Conservation (phyloP, 257 asterid genomes). For the Lycium barbarum region DNA sequence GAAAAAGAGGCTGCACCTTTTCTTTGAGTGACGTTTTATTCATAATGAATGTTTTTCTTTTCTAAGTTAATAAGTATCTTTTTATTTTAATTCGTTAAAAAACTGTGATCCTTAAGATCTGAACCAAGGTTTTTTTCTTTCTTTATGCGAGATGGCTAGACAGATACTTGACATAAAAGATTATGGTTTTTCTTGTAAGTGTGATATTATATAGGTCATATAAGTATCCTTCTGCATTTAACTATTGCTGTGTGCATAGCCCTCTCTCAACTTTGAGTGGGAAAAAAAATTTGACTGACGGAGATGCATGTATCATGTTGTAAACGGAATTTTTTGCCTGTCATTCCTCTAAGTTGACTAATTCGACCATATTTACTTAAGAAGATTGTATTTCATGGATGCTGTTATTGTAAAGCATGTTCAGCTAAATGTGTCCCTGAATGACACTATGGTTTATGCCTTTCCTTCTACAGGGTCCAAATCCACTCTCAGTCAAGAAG, state of each 20-base stretch:
- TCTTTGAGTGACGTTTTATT: neutral
- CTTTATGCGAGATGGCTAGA: neutral
- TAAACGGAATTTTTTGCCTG: neutral
- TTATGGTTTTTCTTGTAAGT: neutral
- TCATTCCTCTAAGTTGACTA: neutral
- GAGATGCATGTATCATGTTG: neutral
- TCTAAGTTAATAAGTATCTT: neutral
- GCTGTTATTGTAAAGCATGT: neutral
- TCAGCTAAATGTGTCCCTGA: neutral
- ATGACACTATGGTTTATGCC: slow-evolving; percentile 26
- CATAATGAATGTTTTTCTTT: neutral
- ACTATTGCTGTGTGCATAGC: neutral
- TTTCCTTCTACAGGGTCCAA: slow-evolving; percentile 70
- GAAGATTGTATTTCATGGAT: neutral
- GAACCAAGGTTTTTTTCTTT: neutral
- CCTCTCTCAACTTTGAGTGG: neutral
- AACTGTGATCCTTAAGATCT: neutral
- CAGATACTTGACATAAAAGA: neutral
- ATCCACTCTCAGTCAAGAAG: slow-evolving; percentile 89
- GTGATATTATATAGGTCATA: neutral
- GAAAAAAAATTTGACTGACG: neutral
- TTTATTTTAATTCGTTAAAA: neutral
- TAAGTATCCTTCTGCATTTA: neutral
- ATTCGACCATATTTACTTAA: neutral
- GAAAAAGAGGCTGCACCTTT: too few relatives aligned